Evolutionary conservation across 768 basidiomycete genomes (phyloP), one percentile per base, ranked within the genome.

Genomic region (Pleurotus citrinopileatus): DNA sequence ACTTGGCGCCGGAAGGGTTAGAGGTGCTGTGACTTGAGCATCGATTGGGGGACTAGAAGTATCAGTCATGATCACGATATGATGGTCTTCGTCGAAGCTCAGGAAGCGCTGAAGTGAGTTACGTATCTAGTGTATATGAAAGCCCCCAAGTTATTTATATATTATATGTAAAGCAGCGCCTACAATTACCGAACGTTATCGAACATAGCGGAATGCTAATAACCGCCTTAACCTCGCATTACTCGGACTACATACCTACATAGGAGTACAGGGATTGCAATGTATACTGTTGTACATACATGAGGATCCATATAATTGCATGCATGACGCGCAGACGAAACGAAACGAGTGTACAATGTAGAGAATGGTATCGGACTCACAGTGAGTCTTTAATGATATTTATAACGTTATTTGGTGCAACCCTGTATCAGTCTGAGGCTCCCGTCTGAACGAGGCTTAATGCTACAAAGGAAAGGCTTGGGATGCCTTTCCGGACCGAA

Each of bases 401-500:
- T 5, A 40, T 20, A 20, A 20, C 17, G 22, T 36, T 22, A 51
- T n/a, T 19, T 12, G 19, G 10, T 36, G 23, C 34, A 51, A 13
- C 37, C 48, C n/a, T 37, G 48, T 20, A 51, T 34, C 9, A 51
- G 19, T 23, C 22, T 51, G 19, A 51, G 19, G 32, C 48, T 51
- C 13, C 67, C 60, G 43, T 66, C 63, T 40, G 68, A 73, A 50
- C 80, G 77, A 28, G 79, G 74, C 37, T 63, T 70, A 52, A 83
- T 79, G 45, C 61, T 60, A 58, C 77, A 82, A 32, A 53, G 62
- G 64, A 81, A 81, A 40, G 75, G 75, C 59, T 76, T 74, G 43
- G 80, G 79, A 65, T 82, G 80, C 52, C 81, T 83, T 55, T 9
- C 25, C 54, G 36, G 27, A n/a, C 22, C 36, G 36, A 27, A 51